Percentiles rank a stretch among this genome's conserved stretches.
Conservation (phyloP, 495 filamentous ascomycete genomes). For the Articulospora tetracladia region DNA sequence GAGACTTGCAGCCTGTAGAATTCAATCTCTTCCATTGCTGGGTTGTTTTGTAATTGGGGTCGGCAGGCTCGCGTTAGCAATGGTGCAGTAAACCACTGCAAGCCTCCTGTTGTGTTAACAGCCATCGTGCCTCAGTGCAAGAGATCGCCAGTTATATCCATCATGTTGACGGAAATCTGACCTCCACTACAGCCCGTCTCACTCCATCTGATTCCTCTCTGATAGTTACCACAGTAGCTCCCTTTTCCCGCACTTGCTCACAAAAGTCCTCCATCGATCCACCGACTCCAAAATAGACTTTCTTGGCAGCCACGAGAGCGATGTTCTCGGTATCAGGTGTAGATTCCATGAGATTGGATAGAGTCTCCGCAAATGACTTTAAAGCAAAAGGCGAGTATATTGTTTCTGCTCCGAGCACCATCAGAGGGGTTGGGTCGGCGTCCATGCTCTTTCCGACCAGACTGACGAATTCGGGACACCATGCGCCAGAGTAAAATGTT, state of each 20-base stretch:
- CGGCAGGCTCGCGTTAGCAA: not conserved
- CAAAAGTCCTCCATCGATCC: slow-evolving; percentile 90
- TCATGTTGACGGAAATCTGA: slow-evolving; percentile 8
- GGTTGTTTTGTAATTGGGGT: not conserved
- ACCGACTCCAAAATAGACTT: slow-evolving; percentile 94
- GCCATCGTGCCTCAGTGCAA: too few species aligned
- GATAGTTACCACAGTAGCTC: slow-evolving; percentile 53
- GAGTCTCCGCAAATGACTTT: slow-evolving; percentile 65
- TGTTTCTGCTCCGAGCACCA: slow-evolving; percentile 86
- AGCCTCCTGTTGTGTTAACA: too few species aligned
- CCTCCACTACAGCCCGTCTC: slow-evolving; percentile 45
- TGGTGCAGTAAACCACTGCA: not conserved
- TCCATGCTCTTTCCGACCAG: slow-evolving; percentile 38
- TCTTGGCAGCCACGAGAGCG: slow-evolving; percentile 86
- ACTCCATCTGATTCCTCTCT: slow-evolving; percentile 61
- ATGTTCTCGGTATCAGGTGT: slow-evolving; percentile 41
- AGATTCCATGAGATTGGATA: slow-evolving; percentile 61
- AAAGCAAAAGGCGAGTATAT: slow-evolving; percentile 86
- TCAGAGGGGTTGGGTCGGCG: slow-evolving; percentile 27
- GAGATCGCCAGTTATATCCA: not conserved
- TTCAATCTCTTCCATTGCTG: too few species aligned
- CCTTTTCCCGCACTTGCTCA: slow-evolving; percentile 49
- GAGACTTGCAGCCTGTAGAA: too few species aligned
- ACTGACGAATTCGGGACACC: slow-evolving; percentile 66
- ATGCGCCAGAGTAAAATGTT: slow-evolving; percentile 77